Evolutionary conservation across 176 grass and related monocot species (phyloP).

Genomic region (Cenchrus fungigraminus): DNA sequence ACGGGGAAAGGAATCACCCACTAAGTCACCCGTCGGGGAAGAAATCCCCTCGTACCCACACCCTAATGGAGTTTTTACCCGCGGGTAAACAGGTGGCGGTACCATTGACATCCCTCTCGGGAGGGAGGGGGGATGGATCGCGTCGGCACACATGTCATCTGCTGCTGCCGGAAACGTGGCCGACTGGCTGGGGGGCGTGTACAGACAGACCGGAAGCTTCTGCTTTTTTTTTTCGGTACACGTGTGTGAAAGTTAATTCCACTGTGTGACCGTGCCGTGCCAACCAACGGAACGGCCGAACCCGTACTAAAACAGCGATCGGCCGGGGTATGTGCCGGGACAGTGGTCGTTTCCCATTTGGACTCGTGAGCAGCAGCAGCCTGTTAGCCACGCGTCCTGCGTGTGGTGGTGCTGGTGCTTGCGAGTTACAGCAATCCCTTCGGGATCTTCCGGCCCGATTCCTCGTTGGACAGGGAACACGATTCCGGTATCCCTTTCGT

Average conservation of each 20-base stretch:
- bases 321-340: not conserved
- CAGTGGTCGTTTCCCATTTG: not conserved
- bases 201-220: slow-evolving; percentile 28
- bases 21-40: no score
- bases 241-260: not conserved
- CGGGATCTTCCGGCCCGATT: not conserved
- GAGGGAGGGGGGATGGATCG: not conserved
- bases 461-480: not conserved
- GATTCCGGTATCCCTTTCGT: not conserved
- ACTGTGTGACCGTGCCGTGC: not conserved
- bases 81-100: no score
- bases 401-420: slow-evolving; percentile 10
- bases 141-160: slow-evolving; percentile 26
- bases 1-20: no score
- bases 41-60: no score
- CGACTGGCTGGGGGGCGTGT: not conserved
- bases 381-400: slow-evolving; percentile 16
- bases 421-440: not conserved
- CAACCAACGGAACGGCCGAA: not conserved
- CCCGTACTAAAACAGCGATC: not conserved
- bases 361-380: not conserved
- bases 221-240: not conserved
- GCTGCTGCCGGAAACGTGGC: not conserved
- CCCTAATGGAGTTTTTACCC: no score
- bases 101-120: no score